Evolutionary conservation across 352 stramenopile genomes (phyloP).

Genomic region (Labyrinthula sp.): DNA sequence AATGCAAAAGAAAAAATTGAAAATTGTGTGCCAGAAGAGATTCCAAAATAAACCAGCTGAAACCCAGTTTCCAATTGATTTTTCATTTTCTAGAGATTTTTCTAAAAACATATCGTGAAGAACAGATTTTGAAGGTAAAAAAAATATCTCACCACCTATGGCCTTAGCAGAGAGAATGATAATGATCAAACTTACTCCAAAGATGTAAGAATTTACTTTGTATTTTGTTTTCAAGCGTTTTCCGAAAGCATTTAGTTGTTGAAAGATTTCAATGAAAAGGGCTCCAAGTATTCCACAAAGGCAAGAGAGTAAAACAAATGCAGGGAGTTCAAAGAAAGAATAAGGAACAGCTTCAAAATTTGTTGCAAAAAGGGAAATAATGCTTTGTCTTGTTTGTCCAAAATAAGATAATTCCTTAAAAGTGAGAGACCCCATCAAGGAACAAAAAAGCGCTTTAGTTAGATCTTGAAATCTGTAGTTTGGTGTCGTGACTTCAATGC

Average conservation of each 20-base stretch:
- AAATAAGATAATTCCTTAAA: constrained; percentile 49
- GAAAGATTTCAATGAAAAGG: constrained; percentile 46
- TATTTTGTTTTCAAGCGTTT: constrained; percentile 30
- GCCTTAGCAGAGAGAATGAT: constrained; percentile 48
- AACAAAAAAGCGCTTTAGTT: constrained; percentile 63
- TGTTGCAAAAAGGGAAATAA: constrained; percentile 51
- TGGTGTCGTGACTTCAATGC: constrained; percentile 67
- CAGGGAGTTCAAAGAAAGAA: constrained; percentile 45
- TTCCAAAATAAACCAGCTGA: constrained; percentile 35
- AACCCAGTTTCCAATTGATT: constrained; percentile 3
- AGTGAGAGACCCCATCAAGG: constrained; percentile 54
- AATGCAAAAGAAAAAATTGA: constrained; percentile 52
- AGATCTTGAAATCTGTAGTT: constrained; percentile 65
- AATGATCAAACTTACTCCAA: constrained; percentile 44
- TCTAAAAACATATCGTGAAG: constrained; percentile 58
- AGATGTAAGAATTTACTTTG: constrained; percentile 42
- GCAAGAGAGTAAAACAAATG: constrained; percentile 52
- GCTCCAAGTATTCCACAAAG: constrained; percentile 55
- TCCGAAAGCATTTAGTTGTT: constrained; percentile 35
- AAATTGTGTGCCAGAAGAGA: constrained; percentile 42
- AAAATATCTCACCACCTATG: constrained; percentile 51
- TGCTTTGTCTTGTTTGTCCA: constrained; percentile 26
- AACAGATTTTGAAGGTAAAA: constrained; percentile 45
- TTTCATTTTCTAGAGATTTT: constrained; percentile 19
- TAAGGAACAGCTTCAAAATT: constrained; percentile 45